Base-by-base conservation (phyloP, 345 rosid species). In the Eucalyptus cloeziana region DNA sequence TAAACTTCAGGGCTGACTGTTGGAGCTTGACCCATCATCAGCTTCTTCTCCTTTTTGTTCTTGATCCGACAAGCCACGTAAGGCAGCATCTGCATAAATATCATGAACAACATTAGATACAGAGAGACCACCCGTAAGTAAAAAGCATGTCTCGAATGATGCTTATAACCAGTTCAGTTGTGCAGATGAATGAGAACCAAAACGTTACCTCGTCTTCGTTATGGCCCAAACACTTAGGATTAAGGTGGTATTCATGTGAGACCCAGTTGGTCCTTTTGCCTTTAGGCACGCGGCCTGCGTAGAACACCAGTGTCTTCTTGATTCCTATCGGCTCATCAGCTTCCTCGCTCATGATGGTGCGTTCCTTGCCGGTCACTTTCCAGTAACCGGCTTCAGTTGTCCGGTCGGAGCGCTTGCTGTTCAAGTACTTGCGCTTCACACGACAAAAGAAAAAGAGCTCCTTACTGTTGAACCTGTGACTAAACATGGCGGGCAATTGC, bases 301-400 rank as follows among this genome's bases (percentile, higher is more conserved):
- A 56, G 89, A 94, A 95, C 89, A 93, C 91, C 64, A 95, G 85
- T 83, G 91, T 89, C 91, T 86, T 93, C 90, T 89, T 95, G 33
- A 71, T 86, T 40, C 97, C 96, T 27, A 94, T 91, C 1, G 14
- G 58, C 2, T 44, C 45, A 5, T 58, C 6, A 3, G 80, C 88
- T 7, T 47, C 89, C 86, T 86, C 89, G 3, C 67, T 67, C 25
- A 4, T 88, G 88, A 94, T 85, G 1, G 4, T 10, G 31, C 92
- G 91, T 30, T 90, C 88, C 22, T 58, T 49, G 7, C 96, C 94
- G 0, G 96, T 94, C 33, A 87, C 90, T 89, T 95, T 95, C 96
- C 96, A 95, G 87, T 22, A 95, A 14, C 97, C 97, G 62, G 86
- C 30, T 6, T 30, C 33, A 1, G 95, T 93, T 25, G 50, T 88